Evolutionary conservation across 2,329 filamentous ascomycete genomes (phyloP).

Genomic region (Exserohilum turcica): DNA sequence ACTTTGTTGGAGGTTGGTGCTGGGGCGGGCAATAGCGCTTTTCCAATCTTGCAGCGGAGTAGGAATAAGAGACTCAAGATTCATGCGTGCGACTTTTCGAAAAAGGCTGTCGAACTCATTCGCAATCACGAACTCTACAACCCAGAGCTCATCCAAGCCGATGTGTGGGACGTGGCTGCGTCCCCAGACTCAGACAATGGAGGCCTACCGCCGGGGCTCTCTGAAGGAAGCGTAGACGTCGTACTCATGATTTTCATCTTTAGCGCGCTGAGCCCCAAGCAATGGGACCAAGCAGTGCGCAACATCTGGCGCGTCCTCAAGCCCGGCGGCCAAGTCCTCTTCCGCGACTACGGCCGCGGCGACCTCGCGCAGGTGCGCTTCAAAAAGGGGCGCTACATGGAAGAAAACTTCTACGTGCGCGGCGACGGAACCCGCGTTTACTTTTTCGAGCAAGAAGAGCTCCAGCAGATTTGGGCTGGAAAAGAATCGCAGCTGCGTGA

Average conservation of each 20-base stretch:
- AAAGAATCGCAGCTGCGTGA: slow-evolving; percentile 3
- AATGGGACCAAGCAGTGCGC: slow-evolving; percentile 81
- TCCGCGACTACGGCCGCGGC: slow-evolving; percentile 94
- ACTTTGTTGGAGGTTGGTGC: slow-evolving; percentile 89
- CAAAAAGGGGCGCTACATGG: slow-evolving; percentile 90
- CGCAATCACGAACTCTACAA: slow-evolving; percentile 78
- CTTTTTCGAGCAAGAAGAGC: slow-evolving; percentile 89
- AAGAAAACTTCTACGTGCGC: slow-evolving; percentile 96
- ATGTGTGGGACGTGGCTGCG: slow-evolving; percentile 87
- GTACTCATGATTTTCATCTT: slow-evolving; percentile 98
- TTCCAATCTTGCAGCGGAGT: slow-evolving; percentile 84
- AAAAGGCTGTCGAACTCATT: slow-evolving; percentile 93
- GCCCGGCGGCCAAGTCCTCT: slow-evolving; percentile 89
- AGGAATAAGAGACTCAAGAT: slow-evolving; percentile 80
- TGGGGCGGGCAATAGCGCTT: slow-evolving; percentile 94
- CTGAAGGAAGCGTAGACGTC: slow-evolving; percentile 82
- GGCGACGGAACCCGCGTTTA: slow-evolving; percentile 96
- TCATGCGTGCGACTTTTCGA: slow-evolving; percentile 95
- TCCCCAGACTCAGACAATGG: slow-evolving; percentile 53
- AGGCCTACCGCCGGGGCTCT: slow-evolving; percentile 74
- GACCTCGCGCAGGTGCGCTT: slow-evolving; percentile 96
- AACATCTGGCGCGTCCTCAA: slow-evolving; percentile 86
- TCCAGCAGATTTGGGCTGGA: slow-evolving; percentile 77
- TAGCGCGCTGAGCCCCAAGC: slow-evolving; percentile 80
- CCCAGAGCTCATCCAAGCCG: slow-evolving; percentile 74